Evolutionary conservation across 768 basidiomycete genomes (phyloP).

Genomic region (Termitomyces heimii): DNA sequence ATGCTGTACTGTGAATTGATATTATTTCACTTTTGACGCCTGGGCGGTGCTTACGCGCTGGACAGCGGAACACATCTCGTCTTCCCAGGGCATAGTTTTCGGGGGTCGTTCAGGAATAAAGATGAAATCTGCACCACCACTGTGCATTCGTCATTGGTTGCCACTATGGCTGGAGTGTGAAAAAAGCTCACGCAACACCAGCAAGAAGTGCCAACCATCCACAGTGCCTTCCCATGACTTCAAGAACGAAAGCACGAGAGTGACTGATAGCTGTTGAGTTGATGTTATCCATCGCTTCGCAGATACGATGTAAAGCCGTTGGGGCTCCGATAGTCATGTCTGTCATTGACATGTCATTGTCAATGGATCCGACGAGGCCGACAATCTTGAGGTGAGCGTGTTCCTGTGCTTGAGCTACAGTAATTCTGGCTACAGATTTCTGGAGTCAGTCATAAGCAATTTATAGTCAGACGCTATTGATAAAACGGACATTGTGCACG

Average conservation of each 20-base stretch:
- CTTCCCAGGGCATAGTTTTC: slow-evolving; percentile 74
- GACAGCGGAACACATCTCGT: slow-evolving; percentile 84
- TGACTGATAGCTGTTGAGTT: slow-evolving; percentile 95
- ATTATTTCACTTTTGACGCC: neutral
- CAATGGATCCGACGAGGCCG: slow-evolving; percentile 98
- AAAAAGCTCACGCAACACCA: slow-evolving; percentile 66
- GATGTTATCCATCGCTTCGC: slow-evolving; percentile 97
- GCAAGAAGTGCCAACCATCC: slow-evolving; percentile 96
- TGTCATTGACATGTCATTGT: slow-evolving; percentile 99
- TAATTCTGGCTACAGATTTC: slow-evolving; percentile 55
- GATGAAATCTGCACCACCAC: slow-evolving; percentile 91
- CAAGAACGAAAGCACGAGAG: slow-evolving; percentile 95
- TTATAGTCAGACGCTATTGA: neutral
- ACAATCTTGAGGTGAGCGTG: slow-evolving; percentile 91
- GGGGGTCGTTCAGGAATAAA: slow-evolving; percentile 97
- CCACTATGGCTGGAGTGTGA: neutral
- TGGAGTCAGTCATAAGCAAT: neutral
- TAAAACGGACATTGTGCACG: slow-evolving; percentile 45
- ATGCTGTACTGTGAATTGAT: slow-evolving; percentile 47
- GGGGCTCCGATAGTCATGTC: slow-evolving; percentile 96
- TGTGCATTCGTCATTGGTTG: slow-evolving; percentile 17
- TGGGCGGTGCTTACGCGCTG: slow-evolving; percentile 48
- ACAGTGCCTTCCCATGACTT: slow-evolving; percentile 99
- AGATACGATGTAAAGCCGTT: slow-evolving; percentile 95
- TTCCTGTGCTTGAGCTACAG: slow-evolving; percentile 57